These are phyloP conservation scores for Triticum aestivum DNA, from an alignment of 176 grass and related monocot species.

Conservation along the genomic window IWGSC_CS_RefSeq_v2.1 NC_057800.1:362400409-362400908, in stretches of 20 bases:
- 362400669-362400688: conserved; percentile 30
- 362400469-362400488: conserved; percentile 43
- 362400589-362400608: conserved; percentile 26
- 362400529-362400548: conserved; percentile 16
- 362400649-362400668: neutral
- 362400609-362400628: conserved; percentile 22
- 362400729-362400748: conserved; percentile 4
- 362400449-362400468: conserved; percentile 37
- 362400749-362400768: neutral
- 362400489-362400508: conserved; percentile 48
- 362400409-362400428: conserved; percentile 36
- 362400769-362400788: conserved; percentile 9
- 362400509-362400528: conserved; percentile 21
- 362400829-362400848: neutral
- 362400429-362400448: conserved; percentile 33
- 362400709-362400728: conserved; percentile 4
- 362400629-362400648: neutral
- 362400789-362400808: neutral
- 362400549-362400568: conserved; percentile 8
- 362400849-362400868: conserved; percentile 11
- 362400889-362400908: conserved; percentile 9
- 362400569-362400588: neutral
- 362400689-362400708: conserved; percentile 12
- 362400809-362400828: neutral
- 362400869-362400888: neutral